Evolutionary conservation across 2,329 filamentous ascomycete genomes (phyloP), one percentile per base, ranked within the genome.

Genomic region (Neopestalotiopsis clavispora): DNA sequence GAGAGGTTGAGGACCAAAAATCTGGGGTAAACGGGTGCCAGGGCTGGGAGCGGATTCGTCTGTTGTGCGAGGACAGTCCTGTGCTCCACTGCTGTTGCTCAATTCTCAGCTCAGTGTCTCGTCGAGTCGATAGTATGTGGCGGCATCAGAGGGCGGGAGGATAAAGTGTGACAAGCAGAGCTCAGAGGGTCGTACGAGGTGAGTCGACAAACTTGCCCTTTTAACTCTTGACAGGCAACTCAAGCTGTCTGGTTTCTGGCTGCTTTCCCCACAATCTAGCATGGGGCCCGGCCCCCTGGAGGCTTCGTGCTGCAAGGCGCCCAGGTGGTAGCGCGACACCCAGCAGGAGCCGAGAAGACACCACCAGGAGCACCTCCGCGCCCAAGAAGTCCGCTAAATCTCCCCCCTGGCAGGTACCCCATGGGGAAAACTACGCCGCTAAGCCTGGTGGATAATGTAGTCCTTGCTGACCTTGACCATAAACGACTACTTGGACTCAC

Each of bases 221-320:
- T 62, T 30, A 62, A 62, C 59, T 62, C 59, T 20, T 10, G 59
- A 62, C 30, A 20, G 32, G 59, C 59, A 62, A 62, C 28, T 62
- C 45, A 23, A 23, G 20, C 45, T 9, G 45, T 6, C 14, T 52
- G 17, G 17, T 6, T 17, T 10, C 17, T 52, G n/a, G n/a, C 20
- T 20, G 20, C 17, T 38, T 62, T 62, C 59, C 32, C 59, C 59
- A 42, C 59, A 62, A 0, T 40, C n/a, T 62, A 34, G 12, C 59
- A 62, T 17, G 45, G 45, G 45, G 6, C 45, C 7, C 3, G 45
- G 17, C 14, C 45, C 1, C 20, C 45, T 38, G 10, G 34, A 56
- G 57, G 23, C 7, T 14, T 23, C 23, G 23, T 28, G 23, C 23
- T 28, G 23, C 23, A 28, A 28, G 23, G 23, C 23, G 34, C 45